Conservation (phyloP, 495 filamentous ascomycete species). For the Umbilicaria muhlenbergii region DNA sequence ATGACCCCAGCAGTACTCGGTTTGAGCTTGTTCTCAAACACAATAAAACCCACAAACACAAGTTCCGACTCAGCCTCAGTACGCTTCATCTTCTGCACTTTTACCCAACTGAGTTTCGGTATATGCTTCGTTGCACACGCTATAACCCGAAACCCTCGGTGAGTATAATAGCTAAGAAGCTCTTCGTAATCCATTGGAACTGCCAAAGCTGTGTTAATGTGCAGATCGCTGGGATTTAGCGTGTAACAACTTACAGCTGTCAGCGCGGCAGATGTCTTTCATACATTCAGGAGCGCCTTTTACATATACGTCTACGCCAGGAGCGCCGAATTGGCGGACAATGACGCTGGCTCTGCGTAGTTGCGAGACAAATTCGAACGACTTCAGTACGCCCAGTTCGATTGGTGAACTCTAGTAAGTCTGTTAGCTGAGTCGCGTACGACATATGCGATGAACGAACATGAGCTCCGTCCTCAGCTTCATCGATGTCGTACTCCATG, state of each 20-base stretch:
- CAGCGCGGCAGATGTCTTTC: constrained; percentile 72
- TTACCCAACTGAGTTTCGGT: constrained; percentile 75
- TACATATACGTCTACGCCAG: constrained; percentile 71
- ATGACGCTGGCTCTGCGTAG: constrained; percentile 85
- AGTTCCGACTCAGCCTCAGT: constrained; percentile 67
- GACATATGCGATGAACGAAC: constrained; percentile 8
- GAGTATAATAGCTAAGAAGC: constrained; percentile 74
- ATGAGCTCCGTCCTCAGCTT: constrained; percentile 10
- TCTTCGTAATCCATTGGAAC: constrained; percentile 86
- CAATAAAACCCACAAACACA: constrained; percentile 85
- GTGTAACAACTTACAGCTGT: constrained; percentile 46
- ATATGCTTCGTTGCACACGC: constrained; percentile 85
- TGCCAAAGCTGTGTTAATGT: constrained; percentile 17
- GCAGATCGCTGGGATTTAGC: neutral
- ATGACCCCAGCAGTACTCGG: constrained; percentile 62
- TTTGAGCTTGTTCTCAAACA: constrained; percentile 98
- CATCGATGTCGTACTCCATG: constrained; percentile 38
- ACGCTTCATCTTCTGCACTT: constrained; percentile 83
- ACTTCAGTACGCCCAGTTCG: constrained; percentile 74
- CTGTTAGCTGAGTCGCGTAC: neutral
- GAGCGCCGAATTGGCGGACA: constrained; percentile 68
- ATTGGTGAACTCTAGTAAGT: constrained; percentile 27
- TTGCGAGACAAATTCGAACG: constrained; percentile 95
- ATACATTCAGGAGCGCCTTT: constrained; percentile 97
- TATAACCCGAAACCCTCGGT: constrained; percentile 94